Conservation (phyloP, 805 yeast genomes). For the Henningerozyma blattae region DNA sequence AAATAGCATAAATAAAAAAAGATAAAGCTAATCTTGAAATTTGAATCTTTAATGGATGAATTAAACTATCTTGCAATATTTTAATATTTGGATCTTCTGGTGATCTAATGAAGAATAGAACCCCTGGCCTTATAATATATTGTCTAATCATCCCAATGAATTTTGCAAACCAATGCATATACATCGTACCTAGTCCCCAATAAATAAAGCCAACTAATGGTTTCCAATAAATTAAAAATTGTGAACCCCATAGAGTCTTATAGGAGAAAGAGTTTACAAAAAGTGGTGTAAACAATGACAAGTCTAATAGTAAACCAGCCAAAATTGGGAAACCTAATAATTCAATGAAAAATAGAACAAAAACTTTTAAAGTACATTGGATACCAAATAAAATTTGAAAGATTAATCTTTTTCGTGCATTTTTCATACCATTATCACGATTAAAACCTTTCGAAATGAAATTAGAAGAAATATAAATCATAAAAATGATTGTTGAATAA, state of each 20-base stretch:
- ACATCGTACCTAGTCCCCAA: constrained; percentile 71
- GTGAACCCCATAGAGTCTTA: constrained; percentile 13
- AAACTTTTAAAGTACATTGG: constrained; percentile 59
- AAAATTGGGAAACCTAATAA: constrained; percentile 74
- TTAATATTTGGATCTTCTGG: constrained; percentile 90
- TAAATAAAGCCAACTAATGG: constrained; percentile 22
- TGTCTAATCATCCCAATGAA: constrained; percentile 76
- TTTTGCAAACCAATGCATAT: constrained; percentile 79
- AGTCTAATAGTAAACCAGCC: constrained; percentile 70
- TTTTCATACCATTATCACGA: constrained; percentile 20
- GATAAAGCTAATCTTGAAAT: constrained; percentile 61
- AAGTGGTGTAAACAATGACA: constrained; percentile 34
- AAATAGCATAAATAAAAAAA: constrained; percentile 58
- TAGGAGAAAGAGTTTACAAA: constrained; percentile 10
- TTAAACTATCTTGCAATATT: constrained; percentile 75
- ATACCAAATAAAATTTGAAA: constrained; percentile 44
- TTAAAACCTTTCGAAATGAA: constrained; percentile 16
- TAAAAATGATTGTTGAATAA: constrained; percentile 13
- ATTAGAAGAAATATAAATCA: constrained; percentile 17
- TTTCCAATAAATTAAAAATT: constrained; percentile 13
- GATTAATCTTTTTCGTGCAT: constrained; percentile 31
- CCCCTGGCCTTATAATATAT: constrained; percentile 73
- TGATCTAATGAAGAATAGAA: constrained; percentile 78
- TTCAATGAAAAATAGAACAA: constrained; percentile 64
- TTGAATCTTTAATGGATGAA: constrained; percentile 63